Conservation (phyloP, 1,284 basidiomycete genomes). For the Tylopilus sp. region DNA sequence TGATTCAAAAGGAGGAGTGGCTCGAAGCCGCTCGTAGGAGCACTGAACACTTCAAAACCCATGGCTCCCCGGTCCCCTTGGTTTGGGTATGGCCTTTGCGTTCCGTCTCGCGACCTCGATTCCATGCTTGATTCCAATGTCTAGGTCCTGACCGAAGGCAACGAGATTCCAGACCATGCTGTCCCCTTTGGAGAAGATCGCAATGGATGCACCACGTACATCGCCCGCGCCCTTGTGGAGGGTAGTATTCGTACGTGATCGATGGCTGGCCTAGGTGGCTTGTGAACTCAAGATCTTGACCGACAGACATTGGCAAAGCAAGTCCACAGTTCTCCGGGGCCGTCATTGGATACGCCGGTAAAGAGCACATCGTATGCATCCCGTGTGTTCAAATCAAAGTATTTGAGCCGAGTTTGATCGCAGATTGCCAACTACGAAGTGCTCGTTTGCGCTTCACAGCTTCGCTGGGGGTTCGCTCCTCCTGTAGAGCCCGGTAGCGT, state of each 20-base stretch:
- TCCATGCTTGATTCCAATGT: neutral
- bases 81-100: conserved; percentile 24
- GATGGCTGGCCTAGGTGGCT: neutral
- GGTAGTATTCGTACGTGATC: conserved; percentile 26
- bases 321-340: conserved; percentile 26
- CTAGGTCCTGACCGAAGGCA: conserved; percentile 32
- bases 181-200: conserved; percentile 34
- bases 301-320: conserved; percentile 30
- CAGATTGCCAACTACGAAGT: conserved; percentile 31
- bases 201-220: conserved; percentile 26
- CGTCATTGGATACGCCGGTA: conserved; percentile 29
- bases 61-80: conserved; percentile 30
- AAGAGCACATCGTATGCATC: conserved; percentile 25
- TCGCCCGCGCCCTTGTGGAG: conserved; percentile 33
- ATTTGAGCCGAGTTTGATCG: neutral
- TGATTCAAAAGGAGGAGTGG: conserved; percentile 29
- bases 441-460: conserved; percentile 33
- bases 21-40: conserved; percentile 28
- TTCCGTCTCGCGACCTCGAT: neutral
- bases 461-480: conserved; percentile 32
- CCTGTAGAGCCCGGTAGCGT: conserved; percentile 5
- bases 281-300: neutral
- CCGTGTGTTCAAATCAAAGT: neutral
- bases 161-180: conserved; percentile 30
- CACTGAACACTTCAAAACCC: conserved; percentile 27